Base-by-base conservation (phyloP, 2,329 filamentous ascomycete species). In the Xylariales sp. region DNA sequence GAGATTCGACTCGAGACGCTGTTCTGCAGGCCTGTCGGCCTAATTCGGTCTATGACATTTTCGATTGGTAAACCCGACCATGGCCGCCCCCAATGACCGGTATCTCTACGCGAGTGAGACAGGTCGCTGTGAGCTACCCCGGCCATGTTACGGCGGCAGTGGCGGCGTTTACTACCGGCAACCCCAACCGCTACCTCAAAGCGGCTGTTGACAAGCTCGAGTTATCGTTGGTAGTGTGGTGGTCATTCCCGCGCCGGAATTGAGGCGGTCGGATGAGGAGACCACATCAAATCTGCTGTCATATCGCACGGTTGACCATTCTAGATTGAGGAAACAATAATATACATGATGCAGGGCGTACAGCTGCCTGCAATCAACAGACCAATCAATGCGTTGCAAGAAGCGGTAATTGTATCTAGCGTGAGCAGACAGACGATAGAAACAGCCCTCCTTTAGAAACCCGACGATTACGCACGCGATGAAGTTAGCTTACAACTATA, bases 291-390 rank as follows among this genome's bases (percentile, higher is more conserved):
- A 41, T 16, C 39, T 43, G 56, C 53, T 45, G 67, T 67, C 67
- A 67, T 56, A 67, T 53, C 61, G 43, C 18, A 52, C 55, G 53
- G 60, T 53, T 56, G 48, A 52, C 45, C 67, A 30, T 23, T 62
- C 55, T 52, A 55, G 60, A 52, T 66, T 41, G 50, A 39, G 54
- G 34, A 60, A 56, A 14, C 55, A 55, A 45, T 48, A 66, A 45
- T 48, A 66, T 55, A 69, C 55, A 67, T 61, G 45, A 64, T 67
- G 59, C 65, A 64, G 45, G 60, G 28, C 60, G 60, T 23, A 52
- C 57, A 64, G 45, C 60, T 52, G 64, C 63, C 64, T 64, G 62
- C 60, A 64, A 57, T 62, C 49, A 45, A 59, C 46, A 55, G 59
- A 58, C 63, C 60, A 69, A 67, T 58, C 60, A 64, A 49, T 34